Evolutionary conservation across 2,329 filamentous ascomycete genomes (phyloP), one percentile per base, ranked within the genome.

Genomic region (Botrytis galanthina): DNA sequence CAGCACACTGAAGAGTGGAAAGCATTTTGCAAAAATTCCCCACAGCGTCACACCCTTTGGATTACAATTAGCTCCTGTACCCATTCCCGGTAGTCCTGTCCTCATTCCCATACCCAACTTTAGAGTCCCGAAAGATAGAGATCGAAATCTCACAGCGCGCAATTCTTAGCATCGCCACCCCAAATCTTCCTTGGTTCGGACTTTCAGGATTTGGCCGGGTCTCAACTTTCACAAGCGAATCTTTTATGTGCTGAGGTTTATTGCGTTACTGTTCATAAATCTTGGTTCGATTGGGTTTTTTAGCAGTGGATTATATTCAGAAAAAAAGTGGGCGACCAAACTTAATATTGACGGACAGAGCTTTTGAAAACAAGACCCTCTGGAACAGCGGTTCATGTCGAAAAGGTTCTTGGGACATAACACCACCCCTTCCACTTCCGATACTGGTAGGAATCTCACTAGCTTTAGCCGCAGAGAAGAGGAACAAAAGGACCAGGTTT

Each of bases 401-500:
- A 79, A 76, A 77, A 76, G 64, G 68, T 76, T 78, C 72, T 76
- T 79, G 26, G 71, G 39, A 70, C 42, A 70, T 51, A 46, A n/a
- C 51, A 61, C 64, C 48, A 51, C 48, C 71, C 20, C 32, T 57
- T 57, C 62, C 62, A 10, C 71, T 54, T 42, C 71, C 64, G 42
- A 62, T 32, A 70, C 51, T 51, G 42, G 64, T 37, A 70, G 71
- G 71, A 73, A 51, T 60, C 37, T 39, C 62, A 70, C 54, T 70
- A 73, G 39, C 29, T 44, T 72, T 46, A 70, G 54, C 42, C 29
- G 46, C 42, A 77, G 70, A 71, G 73, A 71, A 73, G 64, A 75
- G 46, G 75, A 74, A 72, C 73, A 75, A 74, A 74, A 75, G 62
- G 76, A 78, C 68, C 77, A 80, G 75, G 79, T 79, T 76, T 79